Base-by-base conservation (phyloP, 2,329 filamentous ascomycete species). In the Fusarium sororula region DNA sequence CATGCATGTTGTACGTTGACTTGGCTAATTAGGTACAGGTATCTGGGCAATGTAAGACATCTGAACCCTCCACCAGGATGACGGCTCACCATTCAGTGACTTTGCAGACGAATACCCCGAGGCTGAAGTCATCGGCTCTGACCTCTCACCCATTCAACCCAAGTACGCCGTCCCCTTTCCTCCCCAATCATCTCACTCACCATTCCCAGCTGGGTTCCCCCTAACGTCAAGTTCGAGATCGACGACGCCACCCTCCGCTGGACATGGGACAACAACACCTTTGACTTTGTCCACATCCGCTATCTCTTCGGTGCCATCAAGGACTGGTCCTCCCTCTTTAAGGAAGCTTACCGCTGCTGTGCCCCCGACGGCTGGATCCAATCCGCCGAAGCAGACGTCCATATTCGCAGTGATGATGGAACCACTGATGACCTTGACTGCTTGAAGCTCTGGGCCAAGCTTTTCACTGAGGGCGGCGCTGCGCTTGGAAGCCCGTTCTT, bases 11-110 rank as follows among this genome's bases (percentile, higher is more conserved):
- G 4, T 22, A 10, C 18, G 3, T 14, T 5, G 2, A 28, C 35
- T 44, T 3, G 17, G 39, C 53, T 68, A 28, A 63, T 14, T 1
- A 24, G 10, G 12, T 2, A 7, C 9, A 77, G 75, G 75, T 24
- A 77, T 77, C 30, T 77, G 75, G 75, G 75, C 75, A 17, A 77
- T 77, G 75, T 77, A 66, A 41, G 59, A 56, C 6, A 12, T n/a
- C 5, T 22, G 0, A 8, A 30, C 7, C n/a, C 8, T 5, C 7
- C 4, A 5, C 8, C 11, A 24, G 1, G 6, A 10, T 22, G 10
- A 11, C 7, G 11, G 11, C 61, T 68, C 3, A 65, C 56, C 6
- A 22, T 3, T 1, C 2, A 76, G 74, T 30, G 74, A 76, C 20
- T 76, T 76, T 50, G 74, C 74, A 12, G 74, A 76, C 26, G 66